These are phyloP conservation scores for Dissophora ornata DNA, from an alignment of 192 early-diverging fungal species.

Conservation along the genomic window DNA sequence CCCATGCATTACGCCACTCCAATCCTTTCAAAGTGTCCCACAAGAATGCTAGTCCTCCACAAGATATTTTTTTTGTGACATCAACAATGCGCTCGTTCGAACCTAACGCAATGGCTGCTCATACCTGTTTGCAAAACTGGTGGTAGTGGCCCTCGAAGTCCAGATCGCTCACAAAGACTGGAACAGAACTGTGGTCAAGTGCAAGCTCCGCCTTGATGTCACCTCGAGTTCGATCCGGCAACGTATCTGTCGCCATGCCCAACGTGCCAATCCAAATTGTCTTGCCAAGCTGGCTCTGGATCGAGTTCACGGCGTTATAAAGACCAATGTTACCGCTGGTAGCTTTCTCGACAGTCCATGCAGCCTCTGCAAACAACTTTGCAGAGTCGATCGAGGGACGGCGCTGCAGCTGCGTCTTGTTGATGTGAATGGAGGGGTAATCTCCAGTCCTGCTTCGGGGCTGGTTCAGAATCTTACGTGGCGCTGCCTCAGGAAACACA, in stretches of 20 bases:
- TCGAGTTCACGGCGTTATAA: constrained; percentile 88
- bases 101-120: too few relatives aligned
- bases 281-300: constrained; percentile 63
- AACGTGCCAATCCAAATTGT: constrained; percentile 83
- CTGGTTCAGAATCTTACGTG: constrained; percentile 34
- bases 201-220: constrained; percentile 72
- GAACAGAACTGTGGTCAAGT: constrained; percentile 72
- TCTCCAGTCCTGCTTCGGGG: constrained; percentile 53
- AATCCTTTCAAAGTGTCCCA: neutral
- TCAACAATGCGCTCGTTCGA: neutral
- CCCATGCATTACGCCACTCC: too few relatives aligned
- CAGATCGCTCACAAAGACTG: constrained; percentile 83
- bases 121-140: constrained; percentile 94
- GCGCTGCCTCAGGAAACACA: constrained; percentile 51
- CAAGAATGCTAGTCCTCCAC: neutral
- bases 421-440: constrained; percentile 14
- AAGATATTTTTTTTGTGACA: too few relatives aligned
- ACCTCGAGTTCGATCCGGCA: constrained; percentile 68
- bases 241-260: constrained; percentile 78
- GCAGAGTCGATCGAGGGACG: constrained; percentile 51
- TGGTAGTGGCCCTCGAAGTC: constrained; percentile 94
- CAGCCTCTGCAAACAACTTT: constrained; percentile 54
- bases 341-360: constrained; percentile 78
- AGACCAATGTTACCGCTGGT: constrained; percentile 94
- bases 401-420: constrained; percentile 6